Base-by-base conservation (phyloP, 345 rosid genomes). In the Turnera subulata region DNA sequence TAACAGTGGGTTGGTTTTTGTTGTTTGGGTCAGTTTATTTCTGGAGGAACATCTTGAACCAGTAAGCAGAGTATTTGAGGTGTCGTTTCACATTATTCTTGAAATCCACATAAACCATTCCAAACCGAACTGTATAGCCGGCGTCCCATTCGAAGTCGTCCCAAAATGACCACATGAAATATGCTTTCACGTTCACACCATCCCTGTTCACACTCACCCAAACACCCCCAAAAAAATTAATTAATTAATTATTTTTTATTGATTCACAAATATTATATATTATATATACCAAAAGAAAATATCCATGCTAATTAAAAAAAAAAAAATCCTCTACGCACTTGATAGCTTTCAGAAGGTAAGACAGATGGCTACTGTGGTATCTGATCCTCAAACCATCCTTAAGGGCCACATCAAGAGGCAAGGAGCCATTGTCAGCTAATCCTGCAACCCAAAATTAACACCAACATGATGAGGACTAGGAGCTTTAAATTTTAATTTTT, bases 61-160 rank as follows among this genome's bases (percentile, higher is more conserved):
- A 88, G 16, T 74, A 48, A 1, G 91, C 80, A 0, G 89, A 88
- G 23, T 57, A 67, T 46, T 82, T 88, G 5, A 82, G 79, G 45
- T 74, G 73, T 70, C 89, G 53, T 68, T 76, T 76, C 49, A 80
- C 62, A 4, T 76, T 78, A 11, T 84, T 65, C 57, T 77, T 58
- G 67, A 47, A 81, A 57, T 88, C 86, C 1, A 83, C 77, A 14
- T 74, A 88, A 59, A 53, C 64, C 26, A 83, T 64, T 6, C 89
- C 92, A 18, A 72, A 82, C 40, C 83, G 73, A 23, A 62, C 59
- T 0, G 82, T 80, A 53, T 74, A 88, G 35, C 96, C 89, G 2
- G 58, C 60, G 53, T 42, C 43, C 91, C 91, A 84, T 46, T 81
- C 86, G 1, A 83, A 85, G 64, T 84, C 74, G 58, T 83, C 89